A percentile compares a stretch with the other conserved stretches of the same genome.
Conservation (phyloP, 2,329 filamentous ascomycete species). For the Cytospora mali region DNA sequence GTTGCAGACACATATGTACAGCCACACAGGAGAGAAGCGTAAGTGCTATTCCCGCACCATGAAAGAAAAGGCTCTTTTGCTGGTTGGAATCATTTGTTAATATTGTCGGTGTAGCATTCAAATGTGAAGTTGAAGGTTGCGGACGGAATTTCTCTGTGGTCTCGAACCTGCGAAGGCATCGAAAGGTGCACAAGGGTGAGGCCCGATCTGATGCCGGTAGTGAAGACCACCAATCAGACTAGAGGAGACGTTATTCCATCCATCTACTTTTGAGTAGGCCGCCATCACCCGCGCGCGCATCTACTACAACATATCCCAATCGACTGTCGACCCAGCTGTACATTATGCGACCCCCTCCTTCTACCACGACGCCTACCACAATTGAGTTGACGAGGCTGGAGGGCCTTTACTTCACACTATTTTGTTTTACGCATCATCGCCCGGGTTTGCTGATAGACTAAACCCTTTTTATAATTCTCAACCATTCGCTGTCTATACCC, state of each 20-base stretch:
- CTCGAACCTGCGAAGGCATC: slow-evolving; percentile 90
- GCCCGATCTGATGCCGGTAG: slow-evolving; percentile 64
- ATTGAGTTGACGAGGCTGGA: slow-evolving; percentile 14
- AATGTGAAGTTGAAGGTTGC: slow-evolving; percentile 91
- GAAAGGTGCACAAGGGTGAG: slow-evolving; percentile 91
- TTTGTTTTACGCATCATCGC: slow-evolving; percentile 13
- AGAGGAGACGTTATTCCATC: slow-evolving; percentile 29
- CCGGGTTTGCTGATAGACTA: slow-evolving; percentile 31
- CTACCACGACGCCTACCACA: slow-evolving; percentile 3
- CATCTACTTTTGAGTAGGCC: neutral
- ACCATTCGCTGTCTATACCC: slow-evolving; percentile 31
- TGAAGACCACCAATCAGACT: slow-evolving; percentile 65
- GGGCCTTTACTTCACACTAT: neutral
- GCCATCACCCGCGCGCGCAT: slow-evolving; percentile 2
- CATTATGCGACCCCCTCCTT: slow-evolving; percentile 3
- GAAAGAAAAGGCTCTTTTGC: neutral
- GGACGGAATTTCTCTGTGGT: slow-evolving; percentile 97
- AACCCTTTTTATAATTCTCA: slow-evolving; percentile 33
- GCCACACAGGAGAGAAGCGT: slow-evolving; percentile 98
- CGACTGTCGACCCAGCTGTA: slow-evolving; percentile 12
- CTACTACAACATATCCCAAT: slow-evolving; percentile 13
- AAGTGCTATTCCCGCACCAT: slow-evolving; percentile 47
- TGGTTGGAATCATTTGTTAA: slow-evolving; percentile 23
- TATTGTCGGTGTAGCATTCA: slow-evolving; percentile 67
- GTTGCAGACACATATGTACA: slow-evolving; percentile 97